Evolutionary conservation across 2,329 filamentous ascomycete genomes (phyloP).

Genomic region (Xylariaceae sp.): DNA sequence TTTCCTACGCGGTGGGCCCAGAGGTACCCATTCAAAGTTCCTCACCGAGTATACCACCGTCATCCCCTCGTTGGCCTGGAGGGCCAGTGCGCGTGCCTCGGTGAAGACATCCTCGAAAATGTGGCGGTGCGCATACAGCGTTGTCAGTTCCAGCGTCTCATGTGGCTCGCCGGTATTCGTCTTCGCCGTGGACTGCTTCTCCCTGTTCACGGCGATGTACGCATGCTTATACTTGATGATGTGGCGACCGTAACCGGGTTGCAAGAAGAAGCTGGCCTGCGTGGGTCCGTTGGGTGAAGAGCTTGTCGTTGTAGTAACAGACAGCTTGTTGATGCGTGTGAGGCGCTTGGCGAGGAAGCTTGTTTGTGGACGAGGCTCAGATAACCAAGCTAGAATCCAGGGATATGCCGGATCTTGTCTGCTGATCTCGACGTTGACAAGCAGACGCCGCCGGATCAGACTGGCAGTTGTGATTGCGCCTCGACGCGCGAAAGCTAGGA

Average conservation of each 20-base stretch:
- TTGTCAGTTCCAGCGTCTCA: conserved; percentile 88
- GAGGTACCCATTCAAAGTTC: conserved; percentile 75
- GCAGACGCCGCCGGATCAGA: conserved; percentile 73
- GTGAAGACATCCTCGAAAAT: conserved; percentile 86
- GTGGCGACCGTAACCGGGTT: conserved; percentile 86
- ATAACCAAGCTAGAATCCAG: conserved; percentile 94
- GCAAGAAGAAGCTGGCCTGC: conserved; percentile 76
- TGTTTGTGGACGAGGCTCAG: conserved; percentile 63
- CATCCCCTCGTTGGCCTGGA: conserved; percentile 80
- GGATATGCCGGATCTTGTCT: conserved; percentile 88
- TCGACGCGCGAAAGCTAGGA: conserved; percentile 72
- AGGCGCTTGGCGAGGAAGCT: conserved; percentile 55
- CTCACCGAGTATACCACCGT: conserved; percentile 85
- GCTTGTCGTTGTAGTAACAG: conserved; percentile 49
- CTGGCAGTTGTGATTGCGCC: conserved; percentile 66
- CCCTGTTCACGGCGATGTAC: conserved; percentile 79
- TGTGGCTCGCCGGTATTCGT: conserved; percentile 81
- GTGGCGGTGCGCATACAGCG: conserved; percentile 80
- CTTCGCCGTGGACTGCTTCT: conserved; percentile 79
- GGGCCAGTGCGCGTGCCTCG: conserved; percentile 77
- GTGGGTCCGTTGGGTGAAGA: conserved; percentile 61
- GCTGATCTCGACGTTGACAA: conserved; percentile 94
- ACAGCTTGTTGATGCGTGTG: conserved; percentile 55
- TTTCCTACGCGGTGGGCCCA: conserved; percentile 81
- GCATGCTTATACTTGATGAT: conserved; percentile 81